Evolutionary conservation across 495 filamentous ascomycete genomes (phyloP), one percentile per base, ranked within the genome.

Genomic region (Daldinia childiae): DNA sequence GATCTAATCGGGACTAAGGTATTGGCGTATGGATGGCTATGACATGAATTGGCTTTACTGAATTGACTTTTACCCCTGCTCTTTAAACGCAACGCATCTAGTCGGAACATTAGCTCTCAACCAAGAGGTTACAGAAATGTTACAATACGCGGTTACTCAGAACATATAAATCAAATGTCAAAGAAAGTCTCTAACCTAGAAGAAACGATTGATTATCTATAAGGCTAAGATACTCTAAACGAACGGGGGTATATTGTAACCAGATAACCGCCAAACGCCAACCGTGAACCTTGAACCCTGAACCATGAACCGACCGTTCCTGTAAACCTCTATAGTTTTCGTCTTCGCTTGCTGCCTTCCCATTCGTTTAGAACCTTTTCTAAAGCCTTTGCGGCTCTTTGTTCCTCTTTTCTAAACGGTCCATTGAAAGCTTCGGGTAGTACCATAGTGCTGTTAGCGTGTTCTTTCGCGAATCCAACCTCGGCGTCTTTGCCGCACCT

Each of bases 391-490:
- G 83, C 83, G 3, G 85, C 87, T 70, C 76, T 78, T 63, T 77
- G 79, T 75, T 91, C 90, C 38, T 80, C 68, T 78, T 80, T 85
- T 62, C 89, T 82, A 74, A 92, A 88, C 1, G 69, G 76, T 1
- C 80, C 75, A 69, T 91, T 90, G 58, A 91, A 91, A 9, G 85
- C 73, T 61, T 83, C 83, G 21, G 88, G 87, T 56, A 91, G 74
- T n/a, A 91, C 79, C 76, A 83, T 79, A 66, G 80, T 80, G 45
- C 87, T 88, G 78, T 93, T 90, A 5, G 88, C 90, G 83, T 93
- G 91, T 50, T 87, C 86, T 29, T 78, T 75, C 29, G 89, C 89
- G 76, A 95, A 94, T 14, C 86, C 87, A 45, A 92, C 77, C 77
- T 83, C 82, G 45, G 84, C 82, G 61, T 88, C 82, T 36, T 78